A percentile compares a stretch with the other conserved stretches of the same genome.
phyloP scores from a whole-genome alignment of 805 yeast genomes.

The Yarrowia sp. region DNA sequence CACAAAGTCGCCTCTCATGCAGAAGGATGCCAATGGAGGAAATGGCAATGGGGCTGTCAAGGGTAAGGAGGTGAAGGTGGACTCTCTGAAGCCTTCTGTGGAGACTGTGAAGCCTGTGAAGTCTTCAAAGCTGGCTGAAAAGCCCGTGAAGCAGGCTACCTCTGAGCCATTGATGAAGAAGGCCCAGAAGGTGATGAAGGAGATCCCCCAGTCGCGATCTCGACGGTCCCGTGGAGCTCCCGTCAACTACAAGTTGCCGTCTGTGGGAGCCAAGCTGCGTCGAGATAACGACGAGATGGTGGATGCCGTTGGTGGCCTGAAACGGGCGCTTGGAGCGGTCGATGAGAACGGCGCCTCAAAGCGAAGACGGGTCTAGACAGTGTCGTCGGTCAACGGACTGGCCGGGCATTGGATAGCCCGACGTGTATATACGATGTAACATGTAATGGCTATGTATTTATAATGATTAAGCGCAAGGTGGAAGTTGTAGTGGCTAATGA shows the following conservation, averaged over 20 bases:
- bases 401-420: neutral
- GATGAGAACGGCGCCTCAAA: slow-evolving; percentile 3
- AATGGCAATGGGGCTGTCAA: neutral
- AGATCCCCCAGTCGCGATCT: slow-evolving; percentile 33
- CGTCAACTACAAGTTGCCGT: slow-evolving; percentile 66
- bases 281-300: slow-evolving; percentile 58
- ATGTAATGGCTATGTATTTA: neutral
- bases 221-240: slow-evolving; percentile 51
- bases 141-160: neutral
- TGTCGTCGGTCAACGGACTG: neutral
- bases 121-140: neutral
- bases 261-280: slow-evolving; percentile 66
- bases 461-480: neutral
- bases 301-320: slow-evolving; percentile 50
- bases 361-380: neutral
- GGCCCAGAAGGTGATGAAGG: neutral
- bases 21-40: slow-evolving; percentile 8
- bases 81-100: neutral
- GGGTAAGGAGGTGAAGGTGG: neutral
- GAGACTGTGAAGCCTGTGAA: neutral
- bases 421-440: neutral
- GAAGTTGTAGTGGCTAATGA: too few relatives aligned
- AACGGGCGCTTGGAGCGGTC: neutral
- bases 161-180: neutral
- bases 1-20: neutral